Conservation (phyloP, 1,139 yeast species). For the Candida sojae region DNA sequence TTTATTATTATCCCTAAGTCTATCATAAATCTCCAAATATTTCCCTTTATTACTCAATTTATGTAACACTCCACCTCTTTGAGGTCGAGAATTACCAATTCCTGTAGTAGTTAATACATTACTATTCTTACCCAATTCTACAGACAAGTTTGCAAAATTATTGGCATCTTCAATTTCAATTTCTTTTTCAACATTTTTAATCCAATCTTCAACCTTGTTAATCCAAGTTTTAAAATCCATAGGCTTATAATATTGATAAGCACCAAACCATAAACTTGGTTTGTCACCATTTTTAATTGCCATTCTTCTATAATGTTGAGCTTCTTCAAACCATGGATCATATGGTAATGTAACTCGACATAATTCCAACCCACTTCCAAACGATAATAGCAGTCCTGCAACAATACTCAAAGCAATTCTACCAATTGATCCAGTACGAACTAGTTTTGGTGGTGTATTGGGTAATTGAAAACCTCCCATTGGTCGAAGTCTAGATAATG, state of each 20-base stretch:
- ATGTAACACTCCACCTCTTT: constrained; percentile 5
- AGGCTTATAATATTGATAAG: constrained; percentile 51
- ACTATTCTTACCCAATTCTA: constrained; percentile 11
- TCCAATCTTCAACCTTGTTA: constrained; percentile 34
- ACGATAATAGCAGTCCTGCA: constrained; percentile 27
- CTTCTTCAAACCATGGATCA: constrained; percentile 70
- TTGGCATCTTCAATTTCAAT: constrained; percentile 10
- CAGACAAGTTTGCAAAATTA: constrained; percentile 11
- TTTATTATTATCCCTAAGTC: constrained; percentile 25
- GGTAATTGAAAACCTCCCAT: constrained; percentile 6
- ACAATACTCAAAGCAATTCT: constrained; percentile 19
- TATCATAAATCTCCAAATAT: constrained; percentile 28
- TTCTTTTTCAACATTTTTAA: constrained; percentile 20
- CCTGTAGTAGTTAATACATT: constrained; percentile 3
- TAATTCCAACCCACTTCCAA: constrained; percentile 49
- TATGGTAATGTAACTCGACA: constrained; percentile 50
- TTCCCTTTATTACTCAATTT: constrained; percentile 20
- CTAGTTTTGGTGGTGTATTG: constrained; percentile 2
- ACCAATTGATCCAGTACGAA: constrained; percentile 11
- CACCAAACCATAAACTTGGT: constrained; percentile 63
- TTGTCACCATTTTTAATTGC: constrained; percentile 43
- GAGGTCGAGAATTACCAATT: background rate
- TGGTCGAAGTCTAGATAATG: constrained; percentile 9
- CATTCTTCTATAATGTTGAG: constrained; percentile 46
- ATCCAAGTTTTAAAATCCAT: constrained; percentile 52